Conservation (phyloP, 2,329 filamentous ascomycete species). For the Colletotrichum gloeosporioides region DNA sequence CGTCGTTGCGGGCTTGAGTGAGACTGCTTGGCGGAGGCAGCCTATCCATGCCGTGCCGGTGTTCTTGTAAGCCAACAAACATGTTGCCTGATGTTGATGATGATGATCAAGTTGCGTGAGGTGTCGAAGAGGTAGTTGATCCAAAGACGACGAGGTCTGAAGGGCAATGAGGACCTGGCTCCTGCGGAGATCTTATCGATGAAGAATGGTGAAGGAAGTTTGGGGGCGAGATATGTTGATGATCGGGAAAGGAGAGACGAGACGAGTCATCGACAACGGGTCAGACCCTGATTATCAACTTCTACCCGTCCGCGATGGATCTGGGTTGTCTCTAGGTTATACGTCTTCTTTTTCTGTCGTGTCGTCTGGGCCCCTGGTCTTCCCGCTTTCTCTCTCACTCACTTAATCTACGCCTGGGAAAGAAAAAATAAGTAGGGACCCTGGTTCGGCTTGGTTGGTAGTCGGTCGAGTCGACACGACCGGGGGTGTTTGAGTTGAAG, state of each 20-base stretch:
- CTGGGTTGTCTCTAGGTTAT: conserved; percentile 21
- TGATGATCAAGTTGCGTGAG: not conserved
- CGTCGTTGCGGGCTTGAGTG: not conserved
- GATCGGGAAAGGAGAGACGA: conserved; percentile 11
- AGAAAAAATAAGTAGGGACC: conserved; percentile 15
- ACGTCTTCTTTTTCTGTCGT: conserved; percentile 7
- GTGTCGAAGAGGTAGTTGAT: not conserved
- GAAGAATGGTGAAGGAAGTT: conserved; percentile 6
- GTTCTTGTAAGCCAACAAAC: conserved; percentile 19
- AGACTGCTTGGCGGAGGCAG: conserved; percentile 7
- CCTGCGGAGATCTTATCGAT: conserved; percentile 2
- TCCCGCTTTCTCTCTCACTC: not conserved
- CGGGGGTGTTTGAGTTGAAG: conserved; percentile 7
- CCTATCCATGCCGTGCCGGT: conserved; percentile 5
- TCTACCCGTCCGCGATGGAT: conserved; percentile 15
- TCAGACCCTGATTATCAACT: conserved; percentile 23
- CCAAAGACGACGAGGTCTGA: not conserved
- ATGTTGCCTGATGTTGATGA: conserved; percentile 1
- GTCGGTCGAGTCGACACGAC: not conserved
- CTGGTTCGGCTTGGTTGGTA: not conserved
- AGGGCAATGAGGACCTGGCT: not conserved
- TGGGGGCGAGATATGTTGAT: conserved; percentile 2
- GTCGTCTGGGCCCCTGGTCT: not conserved
- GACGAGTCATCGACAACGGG: conserved; percentile 24
- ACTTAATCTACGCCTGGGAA: not conserved